Evolutionary conservation across 2,329 filamentous ascomycete genomes (phyloP).

Genomic region (Emergomyces pasteurianus): DNA sequence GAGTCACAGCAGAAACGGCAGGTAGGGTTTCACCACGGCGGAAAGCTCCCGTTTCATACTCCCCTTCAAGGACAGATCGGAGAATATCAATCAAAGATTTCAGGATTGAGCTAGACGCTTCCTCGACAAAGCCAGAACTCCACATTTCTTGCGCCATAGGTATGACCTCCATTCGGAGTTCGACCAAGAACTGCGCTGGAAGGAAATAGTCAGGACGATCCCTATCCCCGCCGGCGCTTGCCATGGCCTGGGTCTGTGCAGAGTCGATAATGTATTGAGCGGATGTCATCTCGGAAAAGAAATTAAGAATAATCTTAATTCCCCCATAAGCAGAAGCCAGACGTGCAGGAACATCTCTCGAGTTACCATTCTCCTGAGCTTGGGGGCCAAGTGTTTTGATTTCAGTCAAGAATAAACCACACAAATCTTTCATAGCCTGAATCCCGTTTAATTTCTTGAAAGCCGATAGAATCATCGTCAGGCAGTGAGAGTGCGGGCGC

Average conservation of each 20-base stretch:
- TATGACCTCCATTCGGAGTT: constrained; percentile 68
- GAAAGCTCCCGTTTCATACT: constrained; percentile 57
- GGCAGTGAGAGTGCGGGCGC: constrained; percentile 39
- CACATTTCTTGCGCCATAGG: constrained; percentile 68
- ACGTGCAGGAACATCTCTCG: constrained; percentile 30
- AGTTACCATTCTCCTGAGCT: constrained; percentile 27
- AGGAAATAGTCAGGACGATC: constrained; percentile 50
- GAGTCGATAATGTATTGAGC: constrained; percentile 74
- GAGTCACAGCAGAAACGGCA: constrained; percentile 32
- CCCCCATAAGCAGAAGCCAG: constrained; percentile 45
- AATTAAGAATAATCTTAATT: constrained; percentile 71
- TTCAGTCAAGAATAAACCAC: constrained; percentile 55
- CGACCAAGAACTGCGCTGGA: constrained; percentile 68
- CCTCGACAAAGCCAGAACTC: constrained; percentile 75
- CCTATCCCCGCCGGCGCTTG: constrained; percentile 43
- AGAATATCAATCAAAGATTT: constrained; percentile 75
- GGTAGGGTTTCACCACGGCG: constrained; percentile 50
- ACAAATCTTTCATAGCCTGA: constrained; percentile 57
- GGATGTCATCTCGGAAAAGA: constrained; percentile 66
- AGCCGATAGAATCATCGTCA: constrained; percentile 68
- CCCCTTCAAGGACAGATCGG: constrained; percentile 63
- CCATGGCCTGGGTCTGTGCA: constrained; percentile 46
- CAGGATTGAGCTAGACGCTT: constrained; percentile 62
- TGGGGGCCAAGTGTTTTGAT: constrained; percentile 38
- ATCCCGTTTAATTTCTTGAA: constrained; percentile 78